phyloP scores from a whole-genome alignment of 306 rosid genomes.

The Fragaria vesca region DNA sequence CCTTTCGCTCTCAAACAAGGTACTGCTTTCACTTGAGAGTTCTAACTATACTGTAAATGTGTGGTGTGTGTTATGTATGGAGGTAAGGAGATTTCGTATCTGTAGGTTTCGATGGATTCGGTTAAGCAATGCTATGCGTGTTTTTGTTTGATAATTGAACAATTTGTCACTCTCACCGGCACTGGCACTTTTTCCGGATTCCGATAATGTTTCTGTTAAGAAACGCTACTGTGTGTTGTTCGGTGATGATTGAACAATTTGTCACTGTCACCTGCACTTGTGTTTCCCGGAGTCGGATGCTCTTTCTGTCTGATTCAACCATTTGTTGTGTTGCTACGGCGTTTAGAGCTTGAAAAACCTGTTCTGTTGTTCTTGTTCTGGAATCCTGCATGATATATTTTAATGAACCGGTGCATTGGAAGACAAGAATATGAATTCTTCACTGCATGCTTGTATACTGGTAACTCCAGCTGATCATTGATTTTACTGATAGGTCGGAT shows the following conservation, averaged over 20 bases:
- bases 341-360: not conserved
- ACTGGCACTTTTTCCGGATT: no score
- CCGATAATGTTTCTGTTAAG: not conserved
- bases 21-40: conserved; percentile 18
- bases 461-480: not conserved
- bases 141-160: not conserved
- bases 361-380: not conserved
- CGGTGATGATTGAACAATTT: not conserved
- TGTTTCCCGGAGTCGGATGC: not conserved
- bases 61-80: not conserved
- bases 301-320: not conserved
- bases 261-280: not conserved
- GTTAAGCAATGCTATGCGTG: not conserved
- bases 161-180: no score
- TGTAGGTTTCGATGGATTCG: not conserved
- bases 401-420: not conserved
- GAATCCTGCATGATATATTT: not conserved
- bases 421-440: not conserved
- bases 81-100: not conserved
- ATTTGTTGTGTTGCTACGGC: not conserved
- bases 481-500: conserved; percentile 60
- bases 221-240: no score
- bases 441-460: not conserved
- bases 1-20: conserved; percentile 94
- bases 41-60: not conserved